A percentile compares a stretch with the other conserved stretches of the same genome.
Evolutionary conservation across 2,329 filamentous ascomycete genomes (phyloP).

Genomic region (Ceratocystis alfenasii): DNA sequence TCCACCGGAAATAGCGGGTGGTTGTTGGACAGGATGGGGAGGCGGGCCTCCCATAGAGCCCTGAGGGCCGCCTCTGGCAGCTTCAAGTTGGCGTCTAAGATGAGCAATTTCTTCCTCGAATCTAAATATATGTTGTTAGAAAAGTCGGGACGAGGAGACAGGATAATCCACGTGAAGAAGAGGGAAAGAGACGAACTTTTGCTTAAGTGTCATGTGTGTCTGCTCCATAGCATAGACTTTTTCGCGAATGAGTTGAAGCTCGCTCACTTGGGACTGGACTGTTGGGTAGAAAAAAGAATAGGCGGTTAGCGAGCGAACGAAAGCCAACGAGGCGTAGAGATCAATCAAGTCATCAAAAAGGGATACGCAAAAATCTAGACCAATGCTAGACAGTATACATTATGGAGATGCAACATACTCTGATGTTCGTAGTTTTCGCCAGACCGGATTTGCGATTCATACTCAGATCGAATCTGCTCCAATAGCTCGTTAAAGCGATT

Average conservation of each 20-base stretch:
- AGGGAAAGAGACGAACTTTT: slow-evolving; percentile 49
- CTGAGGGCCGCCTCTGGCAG: slow-evolving; percentile 51
- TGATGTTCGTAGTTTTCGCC: slow-evolving; percentile 85
- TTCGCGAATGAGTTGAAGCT: slow-evolving; percentile 86
- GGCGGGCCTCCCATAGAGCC: slow-evolving; percentile 53
- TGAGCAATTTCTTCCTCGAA: slow-evolving; percentile 86
- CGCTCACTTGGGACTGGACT: slow-evolving; percentile 85
- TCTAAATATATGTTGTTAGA: slow-evolving; percentile 35
- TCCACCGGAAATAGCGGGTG: slow-evolving; percentile 80
- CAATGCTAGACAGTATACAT: slow-evolving; percentile 10
- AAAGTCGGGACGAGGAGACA: background rate
- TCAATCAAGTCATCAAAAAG: slow-evolving; percentile 5
- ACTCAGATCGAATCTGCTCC: slow-evolving; percentile 81
- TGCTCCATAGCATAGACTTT: slow-evolving; percentile 93
- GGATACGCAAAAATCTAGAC: background rate
- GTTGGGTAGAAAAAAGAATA: slow-evolving; percentile 21
- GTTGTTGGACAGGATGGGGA: slow-evolving; percentile 68
- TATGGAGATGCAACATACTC: slow-evolving; percentile 49
- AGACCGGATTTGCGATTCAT: slow-evolving; percentile 70
- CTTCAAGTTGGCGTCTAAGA: slow-evolving; percentile 76
- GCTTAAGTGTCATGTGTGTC: slow-evolving; percentile 74
- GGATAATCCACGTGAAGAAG: background rate
- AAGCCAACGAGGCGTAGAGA: slow-evolving; percentile 4
- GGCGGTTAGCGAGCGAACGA: slow-evolving; percentile 25
- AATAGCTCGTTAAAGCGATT: slow-evolving; percentile 75